These are phyloP conservation scores for Phalaenopsis hybrid DNA, from an alignment of 116 monocot species.

Conservation along the genomic window DNA sequence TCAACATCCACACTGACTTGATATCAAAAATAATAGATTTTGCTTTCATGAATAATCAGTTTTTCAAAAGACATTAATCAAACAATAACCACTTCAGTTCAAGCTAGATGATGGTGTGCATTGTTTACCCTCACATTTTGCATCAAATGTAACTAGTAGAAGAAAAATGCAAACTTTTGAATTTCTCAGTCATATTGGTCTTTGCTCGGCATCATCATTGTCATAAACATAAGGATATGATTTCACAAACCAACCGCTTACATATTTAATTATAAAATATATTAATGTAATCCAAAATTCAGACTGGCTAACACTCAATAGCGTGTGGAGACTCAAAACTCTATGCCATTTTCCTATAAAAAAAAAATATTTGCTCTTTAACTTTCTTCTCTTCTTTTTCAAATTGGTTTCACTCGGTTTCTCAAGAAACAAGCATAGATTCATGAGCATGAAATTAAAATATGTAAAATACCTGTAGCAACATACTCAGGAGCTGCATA, in stretches of 20 bases:
- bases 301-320: too few species aligned
- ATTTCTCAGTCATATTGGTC: neutral
- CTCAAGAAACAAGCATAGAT: neutral
- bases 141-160: neutral
- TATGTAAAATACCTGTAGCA: constrained; percentile 28
- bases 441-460: neutral
- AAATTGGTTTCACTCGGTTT: neutral
- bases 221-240: neutral
- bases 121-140: too few species aligned
- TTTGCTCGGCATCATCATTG: neutral
- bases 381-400: neutral
- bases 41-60: neutral
- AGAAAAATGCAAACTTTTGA: neutral
- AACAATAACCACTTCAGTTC: too few species aligned
- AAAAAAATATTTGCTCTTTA: neutral
- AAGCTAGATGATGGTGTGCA: too few species aligned
- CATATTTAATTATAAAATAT: neutral
- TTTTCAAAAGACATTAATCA: too few species aligned
- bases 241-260: neutral
- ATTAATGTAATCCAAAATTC: too few species aligned
- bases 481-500: constrained; percentile 48
- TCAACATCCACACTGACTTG: neutral
- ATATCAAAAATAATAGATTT: neutral
- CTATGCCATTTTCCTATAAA: neutral
- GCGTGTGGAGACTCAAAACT: too few species aligned